These are phyloP conservation scores for Aspergillus carbonarius DNA, from an alignment of 2,329 filamentous ascomycete genomes.

Conservation along the genomic window DNA sequence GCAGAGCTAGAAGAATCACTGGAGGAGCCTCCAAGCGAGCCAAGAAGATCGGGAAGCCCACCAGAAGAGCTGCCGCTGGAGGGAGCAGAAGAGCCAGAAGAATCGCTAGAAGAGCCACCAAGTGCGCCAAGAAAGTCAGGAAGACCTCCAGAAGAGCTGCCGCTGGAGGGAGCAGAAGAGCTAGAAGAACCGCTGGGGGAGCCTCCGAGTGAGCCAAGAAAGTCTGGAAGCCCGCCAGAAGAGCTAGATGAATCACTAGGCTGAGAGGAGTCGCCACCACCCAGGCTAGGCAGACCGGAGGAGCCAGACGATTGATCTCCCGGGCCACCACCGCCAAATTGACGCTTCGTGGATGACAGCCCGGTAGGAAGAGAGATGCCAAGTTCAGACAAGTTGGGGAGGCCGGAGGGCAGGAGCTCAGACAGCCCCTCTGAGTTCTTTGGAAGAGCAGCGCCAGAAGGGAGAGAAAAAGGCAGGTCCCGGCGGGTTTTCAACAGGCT, in stretches of 20 bases:
- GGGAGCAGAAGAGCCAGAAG: not conserved
- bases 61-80: not conserved
- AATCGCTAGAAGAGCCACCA: not conserved
- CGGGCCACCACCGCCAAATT: not conserved
- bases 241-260: too few species aligned
- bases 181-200: too few species aligned
- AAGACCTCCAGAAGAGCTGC: not conserved
- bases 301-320: not conserved
- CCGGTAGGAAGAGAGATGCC: not conserved
- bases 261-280: not conserved
- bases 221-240: too few species aligned
- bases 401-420: not conserved
- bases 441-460: not conserved
- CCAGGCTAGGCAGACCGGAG: not conserved
- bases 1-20: not conserved
- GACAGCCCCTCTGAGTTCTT: not conserved
- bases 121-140: not conserved
- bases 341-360: not conserved
- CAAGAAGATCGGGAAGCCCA: not conserved
- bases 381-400: not conserved
- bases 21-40: not conserved
- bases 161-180: not conserved
- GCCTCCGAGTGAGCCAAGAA: too few species aligned
- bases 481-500: not conserved
- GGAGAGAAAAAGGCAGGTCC: not conserved